Evolutionary conservation across 306 rosid genomes (phyloP), one percentile per base, ranked within the genome.

Genomic region (Cucurbita pepo): DNA sequence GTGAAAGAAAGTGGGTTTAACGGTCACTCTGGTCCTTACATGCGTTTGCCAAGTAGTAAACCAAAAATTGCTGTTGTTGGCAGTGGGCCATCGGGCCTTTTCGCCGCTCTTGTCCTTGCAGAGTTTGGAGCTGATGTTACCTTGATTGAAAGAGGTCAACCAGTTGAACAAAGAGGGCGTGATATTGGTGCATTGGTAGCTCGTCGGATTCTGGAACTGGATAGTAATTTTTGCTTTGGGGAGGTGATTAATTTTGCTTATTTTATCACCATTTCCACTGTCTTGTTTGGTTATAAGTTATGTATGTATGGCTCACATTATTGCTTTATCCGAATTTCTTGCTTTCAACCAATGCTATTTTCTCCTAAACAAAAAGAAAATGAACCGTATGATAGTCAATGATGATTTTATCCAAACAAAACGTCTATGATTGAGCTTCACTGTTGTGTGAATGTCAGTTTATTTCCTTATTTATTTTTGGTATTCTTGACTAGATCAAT

Each of bases 191-290:
- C 95, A 81, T 75, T 90, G 72, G 72, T 88, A 14, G 96, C 86
- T 66, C 96, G 96, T 41, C 83, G 83, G 70, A 79, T 86, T 57
- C 81, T 94, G 57, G 89, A 94, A 44, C 38, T 45, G 55, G 97
- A 94, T 79, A 94, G 98, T 84, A 94, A 94, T 79, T 94, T 94
- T 83, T 94, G 98, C 86, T 94, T 87, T 76, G 98, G 98, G 55
- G 97, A 94, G 98, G 98, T 94, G 85, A 79, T 61, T 36, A 2
- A 76, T 80, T 75, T 69, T 71, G 77, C 80, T 76, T 77, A 76
- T 72, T 77, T 76, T 70, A 60, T 72, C 77, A 76, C 77, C 34
- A 72, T 21, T 21, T 18, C 36, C 55, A 37, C 47, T 40, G 21
- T 36, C 66, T 78, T 77, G 37, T 47, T 67, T 71, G 69, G 30